These are phyloP conservation scores for Mallotus japonicus DNA, from an alignment of 441 rosid species.

Conservation along the genomic window DNA sequence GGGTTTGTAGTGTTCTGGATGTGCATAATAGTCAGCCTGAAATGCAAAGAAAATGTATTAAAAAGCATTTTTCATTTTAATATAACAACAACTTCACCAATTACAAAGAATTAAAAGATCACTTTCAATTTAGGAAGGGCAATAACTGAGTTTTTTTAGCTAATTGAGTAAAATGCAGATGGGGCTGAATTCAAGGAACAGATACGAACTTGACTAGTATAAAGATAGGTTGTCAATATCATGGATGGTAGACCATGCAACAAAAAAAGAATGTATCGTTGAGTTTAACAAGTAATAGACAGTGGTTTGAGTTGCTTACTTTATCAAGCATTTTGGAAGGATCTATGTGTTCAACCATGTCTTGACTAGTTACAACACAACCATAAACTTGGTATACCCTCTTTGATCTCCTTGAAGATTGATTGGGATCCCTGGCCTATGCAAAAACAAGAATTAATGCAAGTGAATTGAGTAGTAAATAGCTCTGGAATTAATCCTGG, in stretches of 20 bases:
- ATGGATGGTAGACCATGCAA: background rate
- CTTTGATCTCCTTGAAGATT: conserved; percentile 45
- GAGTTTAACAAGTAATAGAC: conserved; percentile 4
- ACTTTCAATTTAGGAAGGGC: conserved; percentile 1
- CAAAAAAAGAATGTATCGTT: background rate
- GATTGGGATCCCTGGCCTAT: conserved; percentile 46
- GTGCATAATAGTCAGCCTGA: conserved; percentile 90
- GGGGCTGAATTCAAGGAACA: background rate
- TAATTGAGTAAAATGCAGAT: background rate
- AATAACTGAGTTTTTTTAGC: background rate
- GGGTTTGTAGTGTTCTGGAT: conserved; percentile 84
- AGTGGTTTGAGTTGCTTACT: conserved; percentile 37
- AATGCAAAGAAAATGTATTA: conserved; percentile 14
- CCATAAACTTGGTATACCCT: conserved; percentile 83
- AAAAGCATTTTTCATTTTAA: conserved; percentile 9
- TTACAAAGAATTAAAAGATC: background rate
- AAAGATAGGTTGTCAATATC: background rate
- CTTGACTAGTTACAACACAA: conserved; percentile 70
- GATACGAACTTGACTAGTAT: background rate
- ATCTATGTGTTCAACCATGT: conserved; percentile 78
- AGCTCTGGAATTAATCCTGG: background rate
- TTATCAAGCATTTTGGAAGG: conserved; percentile 67
- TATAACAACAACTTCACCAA: background rate
- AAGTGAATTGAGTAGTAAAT: background rate
- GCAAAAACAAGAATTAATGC: conserved; percentile 18